Evolutionary conservation across 305 asterid species (phyloP), one percentile per base, ranked within the genome.

Genomic region (Coffea humblotiana): DNA sequence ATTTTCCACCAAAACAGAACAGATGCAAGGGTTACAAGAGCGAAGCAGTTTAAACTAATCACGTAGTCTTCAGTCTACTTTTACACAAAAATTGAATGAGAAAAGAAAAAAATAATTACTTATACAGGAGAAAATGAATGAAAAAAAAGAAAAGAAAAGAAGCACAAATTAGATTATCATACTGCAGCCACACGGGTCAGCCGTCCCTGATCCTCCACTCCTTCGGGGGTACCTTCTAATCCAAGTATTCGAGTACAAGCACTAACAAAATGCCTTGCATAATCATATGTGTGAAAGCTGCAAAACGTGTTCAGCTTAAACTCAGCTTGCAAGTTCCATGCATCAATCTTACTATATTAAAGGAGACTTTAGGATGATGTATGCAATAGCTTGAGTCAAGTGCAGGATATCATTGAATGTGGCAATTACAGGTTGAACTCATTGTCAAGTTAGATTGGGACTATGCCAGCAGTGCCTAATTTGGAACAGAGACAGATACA

Each of bases 111-210:
- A 37, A 37, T 2, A 37, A 37, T 37, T 37, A 37, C 43, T 37
- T 37, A 37, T 37, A 37, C 43, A 37, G 6, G 43, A 54, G 48
- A 68, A 66, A 61, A 60, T 25, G 60, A 71, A 74, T 35, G 71
- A 66, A 75, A 48, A 74, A 77, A 72, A 82, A 72, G 83, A 58
- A 68, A 77, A 72, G 82, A 74, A 84, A 58, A 74, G 43, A 37
- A 37, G 43, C 29, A 71, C n/a, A 72, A 86, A 82, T 76, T 71
- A 78, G 73, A 60, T 43, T 67, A 82, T 83, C 71, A 81, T 89
- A 94, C 98, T 87, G 96, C 98, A 83, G 98, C 98, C 58, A 94
- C 98, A 85, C 97, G 98, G 84, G 98, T 94, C 77, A 92, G 87
- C 87, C 96, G 92, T 80, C 97, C 98, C 86, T 94, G 98, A 87